Evolutionary conservation across 768 basidiomycete genomes (phyloP).

Genomic region (Lentinula edodes): DNA sequence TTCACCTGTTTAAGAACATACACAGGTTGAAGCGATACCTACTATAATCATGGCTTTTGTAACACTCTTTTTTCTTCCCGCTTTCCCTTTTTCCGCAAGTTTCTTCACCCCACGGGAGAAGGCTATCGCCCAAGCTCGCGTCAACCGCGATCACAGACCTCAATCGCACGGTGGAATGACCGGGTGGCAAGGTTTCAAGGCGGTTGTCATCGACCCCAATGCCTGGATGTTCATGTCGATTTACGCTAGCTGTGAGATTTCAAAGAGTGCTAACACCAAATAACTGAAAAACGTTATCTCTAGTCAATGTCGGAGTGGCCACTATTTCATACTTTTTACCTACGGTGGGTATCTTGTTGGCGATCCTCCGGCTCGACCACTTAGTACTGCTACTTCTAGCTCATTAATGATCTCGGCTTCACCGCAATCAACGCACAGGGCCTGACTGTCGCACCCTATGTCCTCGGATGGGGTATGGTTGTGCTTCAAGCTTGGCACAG

Average conservation of each 20-base stretch:
- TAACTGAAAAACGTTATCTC: not conserved
- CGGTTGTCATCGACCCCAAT: constrained; percentile 40
- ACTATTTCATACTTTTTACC: constrained; percentile 56
- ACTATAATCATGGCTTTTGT: constrained; percentile 45
- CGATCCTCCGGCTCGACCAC: not conserved
- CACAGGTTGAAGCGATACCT: constrained; percentile 51
- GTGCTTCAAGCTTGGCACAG: constrained; percentile 50
- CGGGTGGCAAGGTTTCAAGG: constrained; percentile 51
- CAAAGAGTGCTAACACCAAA: too few species aligned
- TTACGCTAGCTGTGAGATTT: constrained; percentile 43
- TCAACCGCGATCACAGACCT: constrained; percentile 53
- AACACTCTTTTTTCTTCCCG: constrained; percentile 45
- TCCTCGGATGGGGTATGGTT: constrained; percentile 41
- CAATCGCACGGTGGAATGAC: constrained; percentile 56
- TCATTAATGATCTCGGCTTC: constrained; percentile 54
- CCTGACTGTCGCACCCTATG: constrained; percentile 52
- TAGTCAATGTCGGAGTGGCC: constrained; percentile 53
- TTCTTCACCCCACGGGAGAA: constrained; percentile 48
- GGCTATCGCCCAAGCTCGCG: constrained; percentile 52
- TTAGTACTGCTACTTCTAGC: constrained; percentile 19
- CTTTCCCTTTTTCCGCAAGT: constrained; percentile 49
- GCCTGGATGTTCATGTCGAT: constrained; percentile 48
- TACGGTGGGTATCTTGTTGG: constrained; percentile 26
- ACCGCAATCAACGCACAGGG: constrained; percentile 53
- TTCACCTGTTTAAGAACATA: not conserved